Percentiles rank a stretch among this genome's conserved stretches.
phyloP scores from a whole-genome alignment of 2,329 filamentous ascomycete species.

The Parascedosporium putredinis region DNA sequence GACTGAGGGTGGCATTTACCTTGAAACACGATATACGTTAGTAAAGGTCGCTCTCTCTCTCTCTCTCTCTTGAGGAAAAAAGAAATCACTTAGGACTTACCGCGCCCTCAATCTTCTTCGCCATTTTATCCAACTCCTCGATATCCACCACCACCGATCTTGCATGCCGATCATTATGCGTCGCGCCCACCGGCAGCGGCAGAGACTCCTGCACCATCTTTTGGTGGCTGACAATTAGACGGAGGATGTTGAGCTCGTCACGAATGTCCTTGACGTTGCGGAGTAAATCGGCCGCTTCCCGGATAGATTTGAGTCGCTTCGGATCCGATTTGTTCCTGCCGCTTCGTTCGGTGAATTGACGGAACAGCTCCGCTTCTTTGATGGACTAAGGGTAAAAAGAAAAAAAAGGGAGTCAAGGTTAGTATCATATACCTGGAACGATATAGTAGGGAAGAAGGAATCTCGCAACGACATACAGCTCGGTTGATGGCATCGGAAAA shows the following conservation, averaged over 20 bases:
- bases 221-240: slow-evolving; percentile 11
- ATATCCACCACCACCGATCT: slow-evolving; percentile 11
- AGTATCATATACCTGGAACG: neutral
- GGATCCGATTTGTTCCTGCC: neutral
- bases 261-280: slow-evolving; percentile 16
- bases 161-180: neutral
- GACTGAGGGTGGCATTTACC: slow-evolving; percentile 11
- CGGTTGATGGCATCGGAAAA: slow-evolving; percentile 6
- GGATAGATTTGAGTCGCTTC: slow-evolving; percentile 3
- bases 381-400: too few relatives aligned
- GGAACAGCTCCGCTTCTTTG: slow-evolving; percentile 6
- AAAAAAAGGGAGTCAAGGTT: too few relatives aligned
- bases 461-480: slow-evolving; percentile 7
- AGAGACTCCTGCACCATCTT: slow-evolving; percentile 7
- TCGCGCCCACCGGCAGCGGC: neutral
- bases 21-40: neutral
- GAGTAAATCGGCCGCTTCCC: slow-evolving; percentile 8
- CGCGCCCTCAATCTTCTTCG: slow-evolving; percentile 11
- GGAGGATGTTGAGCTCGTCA: slow-evolving; percentile 15
- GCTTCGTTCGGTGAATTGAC: neutral
- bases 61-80: neutral
- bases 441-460: neutral
- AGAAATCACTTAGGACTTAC: slow-evolving; percentile 7
- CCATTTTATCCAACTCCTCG: slow-evolving; percentile 12
- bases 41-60: neutral